Percentiles rank a stretch among this genome's conserved stretches.
These are phyloP conservation scores for Rhynchospora pubera DNA, from an alignment of 176 grass and related monocot species.

Conservation along the genomic window DNA sequence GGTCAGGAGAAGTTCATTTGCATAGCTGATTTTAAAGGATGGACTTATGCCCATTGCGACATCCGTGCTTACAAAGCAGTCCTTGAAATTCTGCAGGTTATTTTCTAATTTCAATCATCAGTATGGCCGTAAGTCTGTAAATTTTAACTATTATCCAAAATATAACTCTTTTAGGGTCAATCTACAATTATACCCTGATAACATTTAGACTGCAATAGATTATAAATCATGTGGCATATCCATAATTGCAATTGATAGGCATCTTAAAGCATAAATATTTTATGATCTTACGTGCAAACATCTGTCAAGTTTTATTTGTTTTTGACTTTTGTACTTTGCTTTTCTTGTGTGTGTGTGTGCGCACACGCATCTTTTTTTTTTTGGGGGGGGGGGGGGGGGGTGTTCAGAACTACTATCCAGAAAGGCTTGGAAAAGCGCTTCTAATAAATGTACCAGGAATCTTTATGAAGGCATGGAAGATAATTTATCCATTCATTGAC, in stretches of 20 bases:
- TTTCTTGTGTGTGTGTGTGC: neutral
- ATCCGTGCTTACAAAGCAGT: constrained; percentile 21
- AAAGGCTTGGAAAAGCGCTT: constrained; percentile 44
- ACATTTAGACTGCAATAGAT: neutral
- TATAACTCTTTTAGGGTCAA: no score
- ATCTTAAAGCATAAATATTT: no score
- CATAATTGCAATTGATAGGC: no score
- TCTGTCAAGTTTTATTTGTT: no score
- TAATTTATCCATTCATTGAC: constrained; percentile 70
- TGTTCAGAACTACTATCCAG: neutral
- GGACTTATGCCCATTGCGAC: constrained; percentile 19
- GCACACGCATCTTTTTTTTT: no score
- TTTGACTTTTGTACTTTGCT: neutral
- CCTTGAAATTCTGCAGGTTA: constrained; percentile 33
- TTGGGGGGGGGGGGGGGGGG: no score
- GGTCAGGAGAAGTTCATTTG: constrained; percentile 33
- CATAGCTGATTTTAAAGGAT: constrained; percentile 32
- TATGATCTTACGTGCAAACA: no score
- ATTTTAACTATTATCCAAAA: no score
- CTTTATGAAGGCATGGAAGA: constrained; percentile 92
- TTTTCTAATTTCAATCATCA: neutral
- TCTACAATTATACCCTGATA: no score
- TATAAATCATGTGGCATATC: no score
- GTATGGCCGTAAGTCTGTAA: neutral
- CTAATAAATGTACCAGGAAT: constrained; percentile 62